Conservation (phyloP, 805 yeast genomes). For the Metschnikowia proteae region DNA sequence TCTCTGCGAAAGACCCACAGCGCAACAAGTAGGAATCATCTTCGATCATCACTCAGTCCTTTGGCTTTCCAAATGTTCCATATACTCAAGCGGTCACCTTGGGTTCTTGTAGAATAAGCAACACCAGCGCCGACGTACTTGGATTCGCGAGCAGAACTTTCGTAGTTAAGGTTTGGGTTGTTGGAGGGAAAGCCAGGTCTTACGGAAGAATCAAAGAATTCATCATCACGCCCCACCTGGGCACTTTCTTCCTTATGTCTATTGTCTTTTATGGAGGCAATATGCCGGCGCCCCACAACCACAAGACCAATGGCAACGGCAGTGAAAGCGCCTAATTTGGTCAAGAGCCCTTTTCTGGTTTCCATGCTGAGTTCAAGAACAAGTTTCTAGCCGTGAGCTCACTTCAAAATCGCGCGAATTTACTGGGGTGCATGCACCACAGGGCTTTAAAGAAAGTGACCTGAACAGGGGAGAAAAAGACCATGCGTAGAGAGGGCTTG, state of each 20-base stretch:
- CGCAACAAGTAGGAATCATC: too few relatives aligned
- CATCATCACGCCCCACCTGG: conserved; percentile 27
- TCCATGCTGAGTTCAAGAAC: conserved; percentile 21
- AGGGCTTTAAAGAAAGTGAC: not conserved
- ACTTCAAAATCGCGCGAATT: not conserved
- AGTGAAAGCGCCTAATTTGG: conserved; percentile 32
- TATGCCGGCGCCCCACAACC: conserved; percentile 34
- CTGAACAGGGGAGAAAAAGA: too few relatives aligned
- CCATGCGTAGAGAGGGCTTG: too few relatives aligned
- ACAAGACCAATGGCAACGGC: conserved; percentile 31
- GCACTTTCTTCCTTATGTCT: conserved; percentile 36
- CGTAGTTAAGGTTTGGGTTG: conserved; percentile 30
- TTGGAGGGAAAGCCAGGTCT: conserved; percentile 55
- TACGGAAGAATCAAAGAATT: conserved; percentile 26
- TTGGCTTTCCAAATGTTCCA: conserved; percentile 18
- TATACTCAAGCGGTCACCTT: conserved; percentile 50
- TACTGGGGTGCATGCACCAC: not conserved
- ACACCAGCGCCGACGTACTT: conserved; percentile 67
- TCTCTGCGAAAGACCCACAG: too few relatives aligned
- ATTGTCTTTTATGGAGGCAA: conserved; percentile 30
- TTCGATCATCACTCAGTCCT: conserved; percentile 1
- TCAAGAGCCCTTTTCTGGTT: conserved; percentile 34
- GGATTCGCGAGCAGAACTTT: conserved; percentile 46
- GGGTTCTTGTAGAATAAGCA: conserved; percentile 53
- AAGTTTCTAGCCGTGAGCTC: not conserved